These are phyloP conservation scores for Globisporangium nagaii DNA, from an alignment of 352 stramenopile genomes.

Conservation along the genomic window DNA sequence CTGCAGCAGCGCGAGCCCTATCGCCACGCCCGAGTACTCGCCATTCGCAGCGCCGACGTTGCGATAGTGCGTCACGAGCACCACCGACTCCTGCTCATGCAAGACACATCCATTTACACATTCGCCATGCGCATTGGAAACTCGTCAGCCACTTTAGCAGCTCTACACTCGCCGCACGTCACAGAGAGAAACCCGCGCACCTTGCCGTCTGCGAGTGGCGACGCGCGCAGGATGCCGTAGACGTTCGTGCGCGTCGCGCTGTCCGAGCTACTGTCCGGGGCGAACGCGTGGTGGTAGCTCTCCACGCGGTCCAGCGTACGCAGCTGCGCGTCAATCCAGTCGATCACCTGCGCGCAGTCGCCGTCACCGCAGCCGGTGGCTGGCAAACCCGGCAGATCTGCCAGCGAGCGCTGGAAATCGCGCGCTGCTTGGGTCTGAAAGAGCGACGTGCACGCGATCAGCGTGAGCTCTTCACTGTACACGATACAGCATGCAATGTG, in stretches of 20 bases:
- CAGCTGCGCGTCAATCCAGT: constrained; percentile 62
- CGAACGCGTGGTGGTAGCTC: constrained; percentile 50
- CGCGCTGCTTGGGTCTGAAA: constrained; percentile 4
- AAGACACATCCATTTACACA: no score
- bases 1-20: constrained; percentile 56
- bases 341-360: constrained; percentile 41
- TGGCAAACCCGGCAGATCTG: constrained; percentile 27
- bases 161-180: no score
- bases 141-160: no score
- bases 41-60: constrained; percentile 37
- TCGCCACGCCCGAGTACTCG: constrained; percentile 43
- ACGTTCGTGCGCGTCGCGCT: constrained; percentile 46
- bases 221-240: constrained; percentile 75
- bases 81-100: constrained; percentile 63
- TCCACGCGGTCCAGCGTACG: constrained; percentile 49
- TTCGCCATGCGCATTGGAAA: no score
- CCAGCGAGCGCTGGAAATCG: constrained; percentile 31
- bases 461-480: no score
- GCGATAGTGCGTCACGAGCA: constrained; percentile 67
- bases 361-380: constrained; percentile 26
- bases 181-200: constrained; percentile 15
- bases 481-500: background rate
- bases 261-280: constrained; percentile 1
- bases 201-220: constrained; percentile 70
- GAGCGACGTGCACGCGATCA: no score